Base-by-base conservation (phyloP, 2,329 filamentous ascomycete genomes). In the Ceratocystis cubensis region DNA sequence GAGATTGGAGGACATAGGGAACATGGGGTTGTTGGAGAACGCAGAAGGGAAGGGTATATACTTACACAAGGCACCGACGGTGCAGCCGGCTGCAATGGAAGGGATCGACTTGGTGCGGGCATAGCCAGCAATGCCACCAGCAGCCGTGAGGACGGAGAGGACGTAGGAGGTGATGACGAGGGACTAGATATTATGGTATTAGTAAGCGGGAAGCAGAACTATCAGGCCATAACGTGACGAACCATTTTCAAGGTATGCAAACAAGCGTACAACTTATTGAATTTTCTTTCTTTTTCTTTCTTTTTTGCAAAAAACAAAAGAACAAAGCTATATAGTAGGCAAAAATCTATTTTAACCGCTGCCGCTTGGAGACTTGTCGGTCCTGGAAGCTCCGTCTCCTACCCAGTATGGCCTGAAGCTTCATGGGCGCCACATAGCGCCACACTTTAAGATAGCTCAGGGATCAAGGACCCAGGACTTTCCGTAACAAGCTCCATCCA, bases 91-190 rank as follows among this genome's bases (percentile, higher is more conserved):
- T 13, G 84, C 85, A 71, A 97, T 82, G 13, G 91, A 96, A 46
- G 93, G 93, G 63, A 96, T 75, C 28, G 92, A 97, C 68, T 90
- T 84, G 0, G 92, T 94, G 74, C 87, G 86, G 57, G 87, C 80
- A 77, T 91, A 99, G 73, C 94, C 94, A 73, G 89, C 88, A 68
- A 89, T 87, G 70, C 94, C 94, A 72, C 94, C 94, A 67, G 88
- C 82, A 64, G 92, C 91, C 67, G 92, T 96, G 68, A 97, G 81
- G 70, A 85, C 81, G 69, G 88, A 89, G 73, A 97, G 85, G 72
- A 89, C 75, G 75, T 87, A 89, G 70, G 93, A 91, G 73, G 90
- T 85, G 73, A 78, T 81, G 67, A 59, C 28, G 22, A 66, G 56
- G 61, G 65, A 33, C 64, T 65, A 7, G 13, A 61, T 41, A 13